Base-by-base conservation (phyloP, 2,329 filamentous ascomycete genomes). In the Botryotinia convoluta region DNA sequence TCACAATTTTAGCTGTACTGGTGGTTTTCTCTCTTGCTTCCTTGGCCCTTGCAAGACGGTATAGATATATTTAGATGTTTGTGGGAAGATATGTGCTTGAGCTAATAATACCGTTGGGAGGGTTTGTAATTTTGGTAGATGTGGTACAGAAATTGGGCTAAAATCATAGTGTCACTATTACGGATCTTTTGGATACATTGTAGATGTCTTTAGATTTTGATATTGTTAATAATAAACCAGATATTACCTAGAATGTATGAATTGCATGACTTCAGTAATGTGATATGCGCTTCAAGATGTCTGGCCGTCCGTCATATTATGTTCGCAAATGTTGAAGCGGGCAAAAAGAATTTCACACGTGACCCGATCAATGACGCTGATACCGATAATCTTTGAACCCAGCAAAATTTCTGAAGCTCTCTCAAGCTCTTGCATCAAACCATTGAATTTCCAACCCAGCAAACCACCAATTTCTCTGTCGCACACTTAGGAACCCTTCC, bases 1-100 rank as follows among this genome's bases (percentile, higher is more conserved):
- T 89, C 78, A 85, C 85, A n/a, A 90, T 90, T 72, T 77, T 90
- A 0, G 86, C 86, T 0, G 85, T 85, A 54, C 86, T 95, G 44
- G 82, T 84, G 6, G 82, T 85, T 4, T 90, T 91, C 77, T 74
- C 75, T n/a, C 14, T 81, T 37, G 26, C 79, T 32, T 74, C 76
- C 29, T 72, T 81, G 4, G 61, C 71, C 6, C 39, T 78, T 29
- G 80, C 80, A 42, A 75, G 77, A 65, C 75, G 77, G 54, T 67
- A 79, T 63, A 78, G 75, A 74, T 82, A 77, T 67, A 79, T 82
- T 60, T 81, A 74, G 74, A 44, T 32, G 6, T 8, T 39, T n/a
- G 39, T 29, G 29, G n/a, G 51, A 14, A 61, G 20, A n/a, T n/a
- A 4, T 8, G 54, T 18, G 32, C 32, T 63, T 20, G 29, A 48